Conservation (phyloP, 305 asterid genomes). For the Lippia alba region DNA sequence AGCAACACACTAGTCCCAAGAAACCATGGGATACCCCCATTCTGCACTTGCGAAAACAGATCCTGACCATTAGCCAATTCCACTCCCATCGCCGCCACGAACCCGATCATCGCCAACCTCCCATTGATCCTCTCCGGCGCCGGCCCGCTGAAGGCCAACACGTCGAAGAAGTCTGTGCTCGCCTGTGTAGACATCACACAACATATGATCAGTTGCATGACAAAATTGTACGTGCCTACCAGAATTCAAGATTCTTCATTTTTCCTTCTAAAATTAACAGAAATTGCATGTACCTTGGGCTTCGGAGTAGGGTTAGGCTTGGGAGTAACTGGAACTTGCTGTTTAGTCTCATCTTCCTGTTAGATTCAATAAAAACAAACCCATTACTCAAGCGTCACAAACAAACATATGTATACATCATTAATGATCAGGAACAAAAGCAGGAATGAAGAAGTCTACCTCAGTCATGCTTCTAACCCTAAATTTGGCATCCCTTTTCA, state of each 20-base stretch:
- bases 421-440: neutral
- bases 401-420: neutral
- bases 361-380: neutral
- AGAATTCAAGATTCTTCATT: no score
- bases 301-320: slow-evolving; percentile 40
- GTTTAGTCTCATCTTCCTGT: slow-evolving; percentile 37
- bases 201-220: neutral
- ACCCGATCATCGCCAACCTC: slow-evolving; percentile 85
- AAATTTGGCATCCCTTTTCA: slow-evolving; percentile 39
- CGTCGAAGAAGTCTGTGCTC: slow-evolving; percentile 52
- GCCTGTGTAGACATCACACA: slow-evolving; percentile 24
- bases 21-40: slow-evolving; percentile 72
- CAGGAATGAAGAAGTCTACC: slow-evolving; percentile 28
- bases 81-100: slow-evolving; percentile 73
- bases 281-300: slow-evolving; percentile 30
- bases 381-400: neutral
- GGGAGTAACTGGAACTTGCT: slow-evolving; percentile 26
- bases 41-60: slow-evolving; percentile 52
- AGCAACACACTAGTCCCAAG: slow-evolving; percentile 57
- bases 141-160: slow-evolving; percentile 79
- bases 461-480: slow-evolving; percentile 51
- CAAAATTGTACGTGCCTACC: neutral
- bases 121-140: slow-evolving; percentile 92
- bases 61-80: slow-evolving; percentile 72
- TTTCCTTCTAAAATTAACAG: no score